Percentiles rank a stretch among this genome's conserved stretches.
Conservation (phyloP, 2,329 filamentous ascomycete genomes). For the Hypoxylon sp. region DNA sequence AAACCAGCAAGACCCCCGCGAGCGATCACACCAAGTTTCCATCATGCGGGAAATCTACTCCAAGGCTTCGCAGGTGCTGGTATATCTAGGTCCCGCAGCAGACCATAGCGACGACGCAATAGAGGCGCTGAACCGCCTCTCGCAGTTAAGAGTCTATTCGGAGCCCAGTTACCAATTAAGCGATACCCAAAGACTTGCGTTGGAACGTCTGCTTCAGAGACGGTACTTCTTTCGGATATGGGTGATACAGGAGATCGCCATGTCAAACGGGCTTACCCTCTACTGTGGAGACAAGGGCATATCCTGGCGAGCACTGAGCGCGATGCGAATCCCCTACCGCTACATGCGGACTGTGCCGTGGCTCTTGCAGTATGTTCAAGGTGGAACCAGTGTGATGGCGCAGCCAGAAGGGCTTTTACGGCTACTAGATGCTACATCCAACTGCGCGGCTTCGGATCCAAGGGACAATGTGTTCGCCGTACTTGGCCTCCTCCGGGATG, state of each 20-base stretch:
- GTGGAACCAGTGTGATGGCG: background rate
- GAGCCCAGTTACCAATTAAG: background rate
- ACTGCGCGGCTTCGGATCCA: conserved; percentile 11
- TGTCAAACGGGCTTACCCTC: conserved; percentile 30
- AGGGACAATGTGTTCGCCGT: conserved; percentile 20
- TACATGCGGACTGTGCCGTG: background rate
- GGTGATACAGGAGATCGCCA: conserved; percentile 27
- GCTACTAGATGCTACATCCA: conserved; percentile 7
- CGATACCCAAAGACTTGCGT: background rate
- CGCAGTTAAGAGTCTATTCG: background rate
- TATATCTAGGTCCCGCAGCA: conserved; percentile 2
- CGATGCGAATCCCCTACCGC: background rate
- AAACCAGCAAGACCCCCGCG: conserved; percentile 26
- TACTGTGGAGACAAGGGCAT: conserved; percentile 17
- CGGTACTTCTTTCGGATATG: conserved; percentile 26
- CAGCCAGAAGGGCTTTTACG: conserved; percentile 2
- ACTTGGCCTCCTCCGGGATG: conserved; percentile 13
- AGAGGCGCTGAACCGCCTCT: background rate
- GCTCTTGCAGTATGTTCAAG: conserved; percentile 5
- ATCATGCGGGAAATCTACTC: conserved; percentile 32
- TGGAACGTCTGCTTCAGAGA: conserved; percentile 10
- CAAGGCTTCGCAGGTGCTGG: conserved; percentile 16
- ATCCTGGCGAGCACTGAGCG: background rate
- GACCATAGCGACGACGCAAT: conserved; percentile 9
- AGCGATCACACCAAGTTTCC: conserved; percentile 28